Conservation (phyloP, 108 stramenopile genomes). For the Skeletonema potamos region DNA sequence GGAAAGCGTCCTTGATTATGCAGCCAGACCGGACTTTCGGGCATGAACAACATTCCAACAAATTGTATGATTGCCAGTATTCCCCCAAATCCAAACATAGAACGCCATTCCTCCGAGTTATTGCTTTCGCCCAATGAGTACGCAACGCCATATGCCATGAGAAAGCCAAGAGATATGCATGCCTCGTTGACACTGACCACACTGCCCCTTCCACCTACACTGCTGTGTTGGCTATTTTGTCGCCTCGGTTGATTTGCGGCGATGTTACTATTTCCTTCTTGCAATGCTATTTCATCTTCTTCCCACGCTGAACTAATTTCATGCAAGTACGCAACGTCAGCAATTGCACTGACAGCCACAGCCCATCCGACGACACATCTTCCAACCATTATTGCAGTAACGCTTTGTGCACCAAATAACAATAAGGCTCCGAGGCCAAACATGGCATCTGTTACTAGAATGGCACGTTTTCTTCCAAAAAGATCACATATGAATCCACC, state of each 20-base stretch:
- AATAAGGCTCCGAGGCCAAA: conserved; percentile 64
- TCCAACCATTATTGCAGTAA: conserved; percentile 47
- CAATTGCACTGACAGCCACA: conserved; percentile 67
- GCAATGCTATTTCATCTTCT: background rate
- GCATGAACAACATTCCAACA: conserved; percentile 65
- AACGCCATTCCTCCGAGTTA: conserved; percentile 50
- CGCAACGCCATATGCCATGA: conserved; percentile 59
- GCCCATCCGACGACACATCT: conserved; percentile 70
- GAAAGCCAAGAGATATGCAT: conserved; percentile 72
- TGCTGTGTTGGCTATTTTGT: background rate
- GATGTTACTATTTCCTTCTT: background rate
- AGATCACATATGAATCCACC: conserved; percentile 72
- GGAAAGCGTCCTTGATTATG: conserved; percentile 38
- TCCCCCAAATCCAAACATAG: conserved; percentile 61
- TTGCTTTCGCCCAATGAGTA: conserved; percentile 24
- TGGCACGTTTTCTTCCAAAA: conserved; percentile 56
- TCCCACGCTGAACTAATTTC: conserved; percentile 62
- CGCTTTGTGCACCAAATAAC: conserved; percentile 34
- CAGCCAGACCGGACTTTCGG: conserved; percentile 77
- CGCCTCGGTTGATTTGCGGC: background rate
- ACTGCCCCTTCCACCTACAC: conserved; percentile 54
- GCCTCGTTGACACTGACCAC: conserved; percentile 81
- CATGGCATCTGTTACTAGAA: conserved; percentile 61
- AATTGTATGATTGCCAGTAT: conserved; percentile 64
- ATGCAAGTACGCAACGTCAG: conserved; percentile 72